Evolutionary conservation across 306 rosid genomes (phyloP).

Genomic region (Pterocarpus santalinus): DNA sequence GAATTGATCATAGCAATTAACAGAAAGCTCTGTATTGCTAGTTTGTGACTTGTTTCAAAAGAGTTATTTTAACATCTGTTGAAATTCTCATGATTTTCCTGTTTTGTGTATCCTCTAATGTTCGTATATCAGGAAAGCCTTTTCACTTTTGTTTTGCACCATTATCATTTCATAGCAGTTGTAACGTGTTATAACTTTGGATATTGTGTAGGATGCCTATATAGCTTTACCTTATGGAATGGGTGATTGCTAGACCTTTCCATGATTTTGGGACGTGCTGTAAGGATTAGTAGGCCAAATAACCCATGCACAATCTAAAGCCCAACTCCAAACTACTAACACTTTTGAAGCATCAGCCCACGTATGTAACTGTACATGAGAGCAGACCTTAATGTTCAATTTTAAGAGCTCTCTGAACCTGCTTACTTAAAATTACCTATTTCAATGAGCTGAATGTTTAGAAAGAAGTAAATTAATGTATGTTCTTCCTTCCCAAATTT

Average conservation of each 20-base stretch:
- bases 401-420: too few species aligned
- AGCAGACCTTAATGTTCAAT: too few species aligned
- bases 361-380: too few species aligned
- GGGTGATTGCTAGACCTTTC: conserved; percentile 5
- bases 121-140: conserved; percentile 14
- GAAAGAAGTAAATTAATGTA: not conserved
- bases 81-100: conserved; percentile 15
- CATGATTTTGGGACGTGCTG: conserved; percentile 22
- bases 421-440: not conserved
- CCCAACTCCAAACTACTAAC: not conserved
- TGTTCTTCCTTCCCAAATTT: conserved; percentile 28
- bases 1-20: conserved; percentile 20
- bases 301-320: conserved; percentile 31
- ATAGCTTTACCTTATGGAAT: conserved; percentile 1
- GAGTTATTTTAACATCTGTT: conserved; percentile 31
- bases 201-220: not conserved
- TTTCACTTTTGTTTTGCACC: conserved; percentile 3
- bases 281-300: conserved; percentile 7
- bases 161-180: conserved; percentile 17
- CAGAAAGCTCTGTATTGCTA: conserved; percentile 16
- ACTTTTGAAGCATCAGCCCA: not conserved
- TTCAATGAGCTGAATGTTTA: conserved; percentile 23
- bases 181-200: not conserved
- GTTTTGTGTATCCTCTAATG: conserved; percentile 23
- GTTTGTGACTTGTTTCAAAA: not conserved